These are phyloP conservation scores for Henckelia pumila DNA, from an alignment of 257 asterid genomes.

Conservation along the genomic window DNA sequence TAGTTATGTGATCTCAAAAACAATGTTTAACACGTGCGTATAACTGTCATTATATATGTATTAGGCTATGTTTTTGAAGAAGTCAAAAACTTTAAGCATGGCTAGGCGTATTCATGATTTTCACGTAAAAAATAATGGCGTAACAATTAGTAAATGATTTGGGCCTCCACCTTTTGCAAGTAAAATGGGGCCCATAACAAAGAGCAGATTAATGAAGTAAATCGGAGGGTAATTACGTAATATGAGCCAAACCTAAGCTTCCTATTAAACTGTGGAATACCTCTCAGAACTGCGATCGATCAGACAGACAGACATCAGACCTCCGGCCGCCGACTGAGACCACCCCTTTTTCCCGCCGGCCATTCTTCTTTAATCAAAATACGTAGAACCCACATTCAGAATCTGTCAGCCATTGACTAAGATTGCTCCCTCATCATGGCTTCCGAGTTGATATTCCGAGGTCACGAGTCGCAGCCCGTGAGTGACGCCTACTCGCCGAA, in stretches of 20 bases:
- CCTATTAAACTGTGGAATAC: slow-evolving; percentile 30
- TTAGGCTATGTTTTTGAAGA: no score
- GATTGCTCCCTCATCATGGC: slow-evolving; percentile 39
- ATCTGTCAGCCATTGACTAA: background rate
- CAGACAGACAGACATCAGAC: slow-evolving; percentile 5
- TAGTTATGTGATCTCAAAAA: no score
- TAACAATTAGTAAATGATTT: no score
- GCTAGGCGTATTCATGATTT: no score
- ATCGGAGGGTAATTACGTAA: background rate
- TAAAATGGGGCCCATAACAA: no score
- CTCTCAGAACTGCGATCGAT: slow-evolving; percentile 20
- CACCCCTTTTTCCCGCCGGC: slow-evolving; percentile 4
- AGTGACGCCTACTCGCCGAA: slow-evolving; percentile 68
- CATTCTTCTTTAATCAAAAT: slow-evolving; percentile 16
- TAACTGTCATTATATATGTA: no score
- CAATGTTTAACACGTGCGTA: no score
- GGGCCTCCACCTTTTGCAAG: no score
- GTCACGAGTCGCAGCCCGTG: slow-evolving; percentile 65
- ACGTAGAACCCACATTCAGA: background rate
- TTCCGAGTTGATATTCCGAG: slow-evolving; percentile 81
- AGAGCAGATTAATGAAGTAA: no score
- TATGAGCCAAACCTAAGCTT: background rate
- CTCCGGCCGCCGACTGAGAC: slow-evolving; percentile 43
- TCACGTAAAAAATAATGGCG: no score
- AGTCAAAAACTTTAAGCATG: no score